A percentile compares a stretch with the other conserved stretches of the same genome.
phyloP scores from a whole-genome alignment of 2,329 filamentous ascomycete species.

The Alternaria ventricosa region DNA sequence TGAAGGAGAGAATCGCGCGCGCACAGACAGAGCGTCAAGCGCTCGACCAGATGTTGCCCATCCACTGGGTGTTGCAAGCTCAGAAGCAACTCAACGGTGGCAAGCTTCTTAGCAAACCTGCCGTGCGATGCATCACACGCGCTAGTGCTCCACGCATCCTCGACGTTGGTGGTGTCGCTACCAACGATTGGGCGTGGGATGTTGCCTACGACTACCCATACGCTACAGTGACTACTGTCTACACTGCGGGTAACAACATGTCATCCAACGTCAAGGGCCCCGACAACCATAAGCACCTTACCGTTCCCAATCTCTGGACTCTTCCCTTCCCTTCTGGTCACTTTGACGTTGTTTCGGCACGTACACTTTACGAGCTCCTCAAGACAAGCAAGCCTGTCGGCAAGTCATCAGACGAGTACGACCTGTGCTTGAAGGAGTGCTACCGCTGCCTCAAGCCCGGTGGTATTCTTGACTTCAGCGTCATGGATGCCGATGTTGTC shows the following conservation, averaged over 20 bases:
- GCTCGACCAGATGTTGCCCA: slow-evolving; percentile 69
- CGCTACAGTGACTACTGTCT: slow-evolving; percentile 86
- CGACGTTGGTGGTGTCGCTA: slow-evolving; percentile 83
- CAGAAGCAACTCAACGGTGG: slow-evolving; percentile 67
- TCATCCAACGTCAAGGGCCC: slow-evolving; percentile 71
- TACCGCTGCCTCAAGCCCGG: slow-evolving; percentile 91
- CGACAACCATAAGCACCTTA: slow-evolving; percentile 82
- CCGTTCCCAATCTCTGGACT: slow-evolving; percentile 76
- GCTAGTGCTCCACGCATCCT: slow-evolving; percentile 74
- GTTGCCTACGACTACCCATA: slow-evolving; percentile 85
- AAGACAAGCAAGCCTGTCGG: slow-evolving; percentile 66
- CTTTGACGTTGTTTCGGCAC: slow-evolving; percentile 91
- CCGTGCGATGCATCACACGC: slow-evolving; percentile 53
- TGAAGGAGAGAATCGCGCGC: slow-evolving; percentile 59
- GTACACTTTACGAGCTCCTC: slow-evolving; percentile 83
- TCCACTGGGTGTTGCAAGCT: slow-evolving; percentile 69
- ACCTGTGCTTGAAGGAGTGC: slow-evolving; percentile 82
- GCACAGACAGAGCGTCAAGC: slow-evolving; percentile 82
- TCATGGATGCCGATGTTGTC: slow-evolving; percentile 89
- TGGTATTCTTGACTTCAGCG: slow-evolving; percentile 87
- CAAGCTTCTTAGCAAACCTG: slow-evolving; percentile 62
- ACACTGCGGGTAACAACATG: slow-evolving; percentile 58
- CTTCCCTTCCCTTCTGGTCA: slow-evolving; percentile 85
- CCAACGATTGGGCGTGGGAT: slow-evolving; percentile 96
- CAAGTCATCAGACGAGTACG: slow-evolving; percentile 76